Percentiles rank a stretch among this genome's conserved stretches.
Evolutionary conservation across 2,329 filamentous ascomycete genomes (phyloP).

Genomic region (Nemania sp.): DNA sequence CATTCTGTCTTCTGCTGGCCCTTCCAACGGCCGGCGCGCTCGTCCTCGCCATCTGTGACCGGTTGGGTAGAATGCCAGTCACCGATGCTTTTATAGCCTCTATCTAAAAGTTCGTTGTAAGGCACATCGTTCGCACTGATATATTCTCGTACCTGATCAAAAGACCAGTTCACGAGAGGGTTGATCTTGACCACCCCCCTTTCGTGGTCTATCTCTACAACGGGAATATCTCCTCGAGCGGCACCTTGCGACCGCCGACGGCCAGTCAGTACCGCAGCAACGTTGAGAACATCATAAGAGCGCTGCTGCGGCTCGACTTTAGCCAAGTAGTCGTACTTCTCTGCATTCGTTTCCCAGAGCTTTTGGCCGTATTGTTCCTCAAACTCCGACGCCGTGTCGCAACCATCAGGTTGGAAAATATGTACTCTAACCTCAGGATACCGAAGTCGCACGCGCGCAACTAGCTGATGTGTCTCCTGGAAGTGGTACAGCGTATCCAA

Average conservation of each 20-base stretch:
- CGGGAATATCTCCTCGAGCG: slow-evolving; percentile 87
- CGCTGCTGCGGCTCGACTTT: slow-evolving; percentile 97
- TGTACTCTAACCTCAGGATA: slow-evolving; percentile 86
- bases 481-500: slow-evolving; percentile 88
- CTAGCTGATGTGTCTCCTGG: slow-evolving; percentile 78
- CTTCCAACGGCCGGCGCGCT: slow-evolving; percentile 97
- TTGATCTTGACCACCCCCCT: slow-evolving; percentile 96
- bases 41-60: slow-evolving; percentile 90
- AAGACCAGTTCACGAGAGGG: slow-evolving; percentile 93
- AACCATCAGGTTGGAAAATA: slow-evolving; percentile 86
- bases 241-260: slow-evolving; percentile 92
- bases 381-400: slow-evolving; percentile 80
- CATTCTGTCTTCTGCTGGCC: slow-evolving; percentile 96
- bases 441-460: slow-evolving; percentile 77
- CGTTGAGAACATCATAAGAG: slow-evolving; percentile 86
- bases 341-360: slow-evolving; percentile 86
- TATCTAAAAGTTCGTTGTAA: slow-evolving; percentile 91
- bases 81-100: slow-evolving; percentile 94
- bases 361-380: slow-evolving; percentile 83
- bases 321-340: slow-evolving; percentile 95
- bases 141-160: slow-evolving; percentile 89
- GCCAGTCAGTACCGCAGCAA: slow-evolving; percentile 91
- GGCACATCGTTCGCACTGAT: slow-evolving; percentile 88
- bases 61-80: slow-evolving; percentile 98
- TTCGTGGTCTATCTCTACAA: slow-evolving; percentile 90